phyloP scores from a whole-genome alignment of 1,284 basidiomycete species.

The Kwoniella shivajii region DNA sequence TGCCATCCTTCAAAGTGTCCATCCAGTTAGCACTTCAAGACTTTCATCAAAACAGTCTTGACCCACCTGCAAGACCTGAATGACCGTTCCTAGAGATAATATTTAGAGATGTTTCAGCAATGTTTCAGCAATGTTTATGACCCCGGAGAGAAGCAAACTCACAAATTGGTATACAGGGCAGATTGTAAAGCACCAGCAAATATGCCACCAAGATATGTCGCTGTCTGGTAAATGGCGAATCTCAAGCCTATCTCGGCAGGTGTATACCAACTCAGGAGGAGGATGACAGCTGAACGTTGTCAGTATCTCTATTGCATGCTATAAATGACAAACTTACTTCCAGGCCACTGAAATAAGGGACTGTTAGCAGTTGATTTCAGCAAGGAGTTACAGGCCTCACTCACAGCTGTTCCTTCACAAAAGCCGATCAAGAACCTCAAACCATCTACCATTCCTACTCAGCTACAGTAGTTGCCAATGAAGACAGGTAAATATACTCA shows the following conservation, averaged over 20 bases:
- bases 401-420: conserved; percentile 25
- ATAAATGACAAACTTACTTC: conserved; percentile 4
- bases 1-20: conserved; percentile 28
- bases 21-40: too few relatives aligned
- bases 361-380: neutral
- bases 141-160: conserved; percentile 4
- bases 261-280: conserved; percentile 24
- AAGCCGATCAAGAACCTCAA: conserved; percentile 21
- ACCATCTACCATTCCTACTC: conserved; percentile 6
- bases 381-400: neutral
- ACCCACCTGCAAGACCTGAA: neutral
- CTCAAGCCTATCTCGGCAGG: conserved; percentile 29
- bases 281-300: conserved; percentile 10
- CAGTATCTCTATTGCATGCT: too few relatives aligned
- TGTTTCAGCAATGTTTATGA: neutral
- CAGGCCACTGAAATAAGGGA: conserved; percentile 9
- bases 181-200: conserved; percentile 30
- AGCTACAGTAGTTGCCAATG: neutral
- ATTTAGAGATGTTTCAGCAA: too few relatives aligned
- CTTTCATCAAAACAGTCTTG: neutral
- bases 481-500: neutral
- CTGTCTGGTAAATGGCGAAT: conserved; percentile 27
- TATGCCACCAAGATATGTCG: conserved; percentile 27
- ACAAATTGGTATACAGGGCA: conserved; percentile 26
- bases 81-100: neutral